Conservation (phyloP, 257 asterid genomes). For the Osmanthus fragrans region DNA sequence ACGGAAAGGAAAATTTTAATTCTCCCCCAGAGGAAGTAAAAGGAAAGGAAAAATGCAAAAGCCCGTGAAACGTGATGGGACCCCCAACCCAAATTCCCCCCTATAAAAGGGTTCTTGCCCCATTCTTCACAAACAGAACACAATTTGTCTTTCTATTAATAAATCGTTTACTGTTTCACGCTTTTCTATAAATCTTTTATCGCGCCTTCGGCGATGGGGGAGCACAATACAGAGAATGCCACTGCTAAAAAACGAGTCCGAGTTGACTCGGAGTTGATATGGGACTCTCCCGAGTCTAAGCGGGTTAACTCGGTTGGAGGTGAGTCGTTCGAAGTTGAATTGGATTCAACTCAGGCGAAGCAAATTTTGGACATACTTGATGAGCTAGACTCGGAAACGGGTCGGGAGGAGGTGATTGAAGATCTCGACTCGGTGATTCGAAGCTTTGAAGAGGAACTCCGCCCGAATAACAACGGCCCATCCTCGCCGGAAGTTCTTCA, state of each 20-base stretch:
- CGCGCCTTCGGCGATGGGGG: constrained; percentile 18
- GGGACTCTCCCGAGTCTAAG: constrained; percentile 23
- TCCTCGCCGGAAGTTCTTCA: background rate
- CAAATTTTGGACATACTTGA: constrained; percentile 38
- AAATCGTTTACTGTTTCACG: background rate
- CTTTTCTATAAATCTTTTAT: background rate
- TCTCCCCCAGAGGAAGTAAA: constrained; percentile 11
- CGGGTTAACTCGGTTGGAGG: background rate
- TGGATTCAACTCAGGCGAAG: constrained; percentile 17
- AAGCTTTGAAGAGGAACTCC: constrained; percentile 53
- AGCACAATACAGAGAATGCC: background rate
- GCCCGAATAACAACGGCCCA: background rate
- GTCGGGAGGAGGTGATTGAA: constrained; percentile 29
- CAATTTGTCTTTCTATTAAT: background rate
- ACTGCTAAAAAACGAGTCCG: constrained; percentile 29
- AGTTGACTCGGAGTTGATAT: constrained; percentile 26
- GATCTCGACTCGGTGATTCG: constrained; percentile 46
- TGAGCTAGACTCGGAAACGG: constrained; percentile 26
- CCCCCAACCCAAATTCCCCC: background rate
- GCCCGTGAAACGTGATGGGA: constrained; percentile 42
- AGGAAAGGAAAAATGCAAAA: background rate
- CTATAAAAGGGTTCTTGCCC: background rate
- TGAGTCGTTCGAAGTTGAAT: background rate
- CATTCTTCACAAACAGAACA: background rate
- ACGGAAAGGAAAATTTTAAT: constrained; percentile 20